Evolutionary conservation across 768 basidiomycete species (phyloP).

Genomic region (Podaxis sp.): DNA sequence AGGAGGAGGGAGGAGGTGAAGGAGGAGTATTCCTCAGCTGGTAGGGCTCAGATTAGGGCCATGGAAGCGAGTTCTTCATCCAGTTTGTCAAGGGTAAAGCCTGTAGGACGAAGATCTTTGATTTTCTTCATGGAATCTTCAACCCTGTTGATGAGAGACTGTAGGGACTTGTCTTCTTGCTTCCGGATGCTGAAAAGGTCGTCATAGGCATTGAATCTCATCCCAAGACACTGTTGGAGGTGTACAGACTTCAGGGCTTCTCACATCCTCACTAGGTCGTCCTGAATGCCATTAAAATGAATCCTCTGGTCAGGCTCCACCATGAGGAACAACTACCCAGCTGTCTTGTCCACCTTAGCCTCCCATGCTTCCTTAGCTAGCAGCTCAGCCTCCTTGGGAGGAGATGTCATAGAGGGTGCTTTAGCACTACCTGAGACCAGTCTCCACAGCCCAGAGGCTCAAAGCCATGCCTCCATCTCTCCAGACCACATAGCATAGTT

Average conservation of each 20-base stretch:
- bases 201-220: constrained; percentile 23
- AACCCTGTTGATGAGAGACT: constrained; percentile 2
- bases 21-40: background rate
- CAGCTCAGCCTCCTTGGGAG: no score
- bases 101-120: background rate
- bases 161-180: background rate
- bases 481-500: no score
- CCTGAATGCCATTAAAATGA: constrained; percentile 20
- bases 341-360: constrained; percentile 17
- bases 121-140: background rate
- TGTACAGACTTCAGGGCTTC: constrained; percentile 18
- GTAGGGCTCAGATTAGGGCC: background rate
- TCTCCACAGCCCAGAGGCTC: no score
- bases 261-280: constrained; percentile 25
- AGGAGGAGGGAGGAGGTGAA: background rate
- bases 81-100: background rate
- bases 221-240: constrained; percentile 23
- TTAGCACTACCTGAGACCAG: no score
- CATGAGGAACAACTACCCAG: constrained; percentile 21
- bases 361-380: background rate
- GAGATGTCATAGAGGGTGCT: no score
- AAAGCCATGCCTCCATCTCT: no score
- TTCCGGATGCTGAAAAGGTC: background rate
- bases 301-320: constrained; percentile 20
- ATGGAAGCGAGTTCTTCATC: background rate